Base-by-base conservation (phyloP, 2,329 filamentous ascomycete species). In the Eutypa lata region DNA sequence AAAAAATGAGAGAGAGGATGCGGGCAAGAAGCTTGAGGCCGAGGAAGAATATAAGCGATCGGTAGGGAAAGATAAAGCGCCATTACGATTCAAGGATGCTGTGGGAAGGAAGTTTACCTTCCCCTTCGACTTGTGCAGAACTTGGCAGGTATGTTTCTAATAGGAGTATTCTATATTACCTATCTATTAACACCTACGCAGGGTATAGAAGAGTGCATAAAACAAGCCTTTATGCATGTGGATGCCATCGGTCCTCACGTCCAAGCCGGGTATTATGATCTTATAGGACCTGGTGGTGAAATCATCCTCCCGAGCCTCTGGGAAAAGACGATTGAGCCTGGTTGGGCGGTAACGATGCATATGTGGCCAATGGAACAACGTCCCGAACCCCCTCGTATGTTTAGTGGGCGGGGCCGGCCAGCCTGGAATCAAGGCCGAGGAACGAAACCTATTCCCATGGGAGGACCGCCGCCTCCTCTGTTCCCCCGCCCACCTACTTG, bases 41-140 rank as follows among this genome's bases (percentile, higher is more conserved):
- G 70, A 75, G 38, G 76, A 77, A 56, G 74, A 70, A 1, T 66
- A 64, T 14, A 72, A 71, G 57, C 76, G 76, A 59, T 71, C 71
- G 10, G 72, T 78, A 47, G 79, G 79, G 56, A 80, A 80, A 55
- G 81, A 86, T 38, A 89, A 90, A 68, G 78, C 85, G 42, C 90
- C 89, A 2, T 90, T 96, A 68, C 87, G 87, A 61, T 96, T 96
- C 75, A 95, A 95, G 72, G 92, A 97, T 68, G 91, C 91, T 1
- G 85, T 97, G 16, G 90, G 90, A 28, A 82, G 92, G 60, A 96
- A 95, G 70, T 97, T 95, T 69, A 94, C 84, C 71, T 96, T 97
- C 65, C 92, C 92, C 2, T 96, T 87, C 72, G 84, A 92, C 57
- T 70, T 95, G 28, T 96, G 91, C 71, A 83, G 86, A 64, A 94